Evolutionary conservation across 306 rosid species (phyloP).

Genomic region (Fagus crenata): DNA sequence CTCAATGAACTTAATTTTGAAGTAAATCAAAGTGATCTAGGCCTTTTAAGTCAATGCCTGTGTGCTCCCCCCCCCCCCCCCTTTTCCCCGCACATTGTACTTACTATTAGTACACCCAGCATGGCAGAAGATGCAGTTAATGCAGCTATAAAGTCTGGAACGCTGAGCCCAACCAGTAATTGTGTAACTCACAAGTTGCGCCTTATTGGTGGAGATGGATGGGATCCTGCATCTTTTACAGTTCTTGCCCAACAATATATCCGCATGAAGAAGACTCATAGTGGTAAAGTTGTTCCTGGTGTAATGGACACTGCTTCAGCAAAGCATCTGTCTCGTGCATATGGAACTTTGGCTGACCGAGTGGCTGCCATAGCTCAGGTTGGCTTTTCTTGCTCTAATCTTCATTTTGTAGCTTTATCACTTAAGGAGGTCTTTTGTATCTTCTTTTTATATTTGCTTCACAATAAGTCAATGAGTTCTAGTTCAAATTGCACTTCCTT

Average conservation of each 20-base stretch:
- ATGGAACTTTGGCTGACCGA: conserved; percentile 81
- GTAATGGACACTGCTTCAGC: conserved; percentile 86
- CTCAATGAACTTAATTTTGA: not conserved
- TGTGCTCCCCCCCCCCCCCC: not conserved
- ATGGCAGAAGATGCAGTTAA: conserved; percentile 99
- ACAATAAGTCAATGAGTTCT: not conserved
- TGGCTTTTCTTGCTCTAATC: conserved; percentile 36
- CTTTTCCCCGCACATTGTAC: conserved; percentile 18
- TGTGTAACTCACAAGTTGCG: conserved; percentile 64
- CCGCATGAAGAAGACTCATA: conserved; percentile 76
- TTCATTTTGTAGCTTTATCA: not conserved
- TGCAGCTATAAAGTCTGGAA: conserved; percentile 90
- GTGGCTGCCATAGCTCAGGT: conserved; percentile 98
- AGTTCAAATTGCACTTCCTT: too few species aligned
- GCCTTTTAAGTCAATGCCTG: not conserved
- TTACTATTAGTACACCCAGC: conserved; percentile 55
- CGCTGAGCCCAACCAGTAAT: conserved; percentile 61
- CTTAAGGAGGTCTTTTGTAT: not conserved
- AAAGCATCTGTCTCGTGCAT: conserved; percentile 86
- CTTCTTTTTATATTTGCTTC: not conserved
- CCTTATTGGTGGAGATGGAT: conserved; percentile 87
- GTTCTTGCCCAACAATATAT: conserved; percentile 84
- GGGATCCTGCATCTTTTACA: conserved; percentile 91
- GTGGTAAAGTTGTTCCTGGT: conserved; percentile 88
- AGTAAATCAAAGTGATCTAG: not conserved